phyloP scores from a whole-genome alignment of 345 rosid genomes.

The Murraya koenigii region DNA sequence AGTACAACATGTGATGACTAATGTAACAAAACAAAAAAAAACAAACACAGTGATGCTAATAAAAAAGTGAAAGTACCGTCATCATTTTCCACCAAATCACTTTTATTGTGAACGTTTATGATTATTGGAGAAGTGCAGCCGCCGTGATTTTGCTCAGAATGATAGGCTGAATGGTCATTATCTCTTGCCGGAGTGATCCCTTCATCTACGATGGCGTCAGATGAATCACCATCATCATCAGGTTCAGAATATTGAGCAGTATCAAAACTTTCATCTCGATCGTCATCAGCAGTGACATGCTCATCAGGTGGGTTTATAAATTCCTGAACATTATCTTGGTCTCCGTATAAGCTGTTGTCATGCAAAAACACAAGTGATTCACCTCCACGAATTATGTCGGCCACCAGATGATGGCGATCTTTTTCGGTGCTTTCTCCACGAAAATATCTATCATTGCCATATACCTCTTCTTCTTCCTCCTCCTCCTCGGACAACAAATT shows the following conservation, averaged over 20 bases:
- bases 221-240: constrained; percentile 7
- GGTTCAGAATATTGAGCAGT: constrained; percentile 38
- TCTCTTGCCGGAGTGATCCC: constrained; percentile 11
- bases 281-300: constrained; percentile 16
- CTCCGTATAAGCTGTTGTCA: neutral
- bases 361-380: constrained; percentile 50
- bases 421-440: constrained; percentile 32
- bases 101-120: constrained; percentile 23
- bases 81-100: constrained; percentile 38
- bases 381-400: constrained; percentile 62
- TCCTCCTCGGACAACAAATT: constrained; percentile 56
- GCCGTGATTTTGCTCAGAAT: constrained; percentile 21
- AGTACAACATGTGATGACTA: constrained; percentile 14
- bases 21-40: constrained; percentile 7
- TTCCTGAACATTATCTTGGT: constrained; percentile 13
- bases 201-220: constrained; percentile 25
- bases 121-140: constrained; percentile 39
- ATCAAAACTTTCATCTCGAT: constrained; percentile 33
- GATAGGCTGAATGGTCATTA: constrained; percentile 19
- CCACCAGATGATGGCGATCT: constrained; percentile 46
- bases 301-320: constrained; percentile 20
- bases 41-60: neutral
- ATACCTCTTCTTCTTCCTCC: constrained; percentile 53
- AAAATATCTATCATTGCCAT: constrained; percentile 32
- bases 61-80: constrained; percentile 28